Evolutionary conservation across 163 green algal species (phyloP), one percentile per base, ranked within the genome.

Genomic region (Volvox carteri): DNA sequence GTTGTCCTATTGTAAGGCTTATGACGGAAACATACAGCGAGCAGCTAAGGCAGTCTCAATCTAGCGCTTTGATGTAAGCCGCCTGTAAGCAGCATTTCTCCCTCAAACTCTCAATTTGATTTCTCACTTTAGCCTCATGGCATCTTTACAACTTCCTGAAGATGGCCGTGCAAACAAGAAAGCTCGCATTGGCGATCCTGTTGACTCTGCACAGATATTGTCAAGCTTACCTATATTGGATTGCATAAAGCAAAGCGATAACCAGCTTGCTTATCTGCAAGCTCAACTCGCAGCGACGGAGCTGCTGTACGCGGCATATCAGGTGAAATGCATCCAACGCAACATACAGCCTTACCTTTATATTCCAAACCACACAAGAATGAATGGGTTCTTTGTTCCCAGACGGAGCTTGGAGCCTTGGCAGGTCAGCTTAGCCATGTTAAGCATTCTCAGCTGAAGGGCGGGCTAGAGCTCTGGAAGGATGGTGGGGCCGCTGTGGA

Each of bases 261-360:
- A 28, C 23, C 68, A 88, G 25, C 50, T 88, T 19, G 35, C 48
- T 35, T 88, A 83, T 30, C 37, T 81, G 2, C 83, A 81, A 30
- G 67, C 83, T 19, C 67, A 88, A n/a, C 50, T 88, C 2, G 68
- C 83, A 3, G 83, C 83, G 0, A 75, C 83, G 1, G 68, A 88
- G n/a, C 35, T 67, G 14, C 70, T 88, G 14, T 60, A 88, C 7
- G 70, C 67, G 5, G 83, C 83, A 8, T 88, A 88, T 25, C 33
- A 88, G 68, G 83, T 81, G 33, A 75, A 4, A 33, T 2, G 7
- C 54, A 65, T 30, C 7, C 19, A 19, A 65, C 54, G 8, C 54
- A 65, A 65, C n/a, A n/a, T n/a, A n/a, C n/a, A n/a, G n/a, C n/a
- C n/a, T n/a, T n/a, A n/a, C n/a, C n/a, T n/a, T n/a, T n/a, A n/a